phyloP scores from a whole-genome alignment of 495 filamentous ascomycete genomes.

The Neurospora sp. region DNA sequence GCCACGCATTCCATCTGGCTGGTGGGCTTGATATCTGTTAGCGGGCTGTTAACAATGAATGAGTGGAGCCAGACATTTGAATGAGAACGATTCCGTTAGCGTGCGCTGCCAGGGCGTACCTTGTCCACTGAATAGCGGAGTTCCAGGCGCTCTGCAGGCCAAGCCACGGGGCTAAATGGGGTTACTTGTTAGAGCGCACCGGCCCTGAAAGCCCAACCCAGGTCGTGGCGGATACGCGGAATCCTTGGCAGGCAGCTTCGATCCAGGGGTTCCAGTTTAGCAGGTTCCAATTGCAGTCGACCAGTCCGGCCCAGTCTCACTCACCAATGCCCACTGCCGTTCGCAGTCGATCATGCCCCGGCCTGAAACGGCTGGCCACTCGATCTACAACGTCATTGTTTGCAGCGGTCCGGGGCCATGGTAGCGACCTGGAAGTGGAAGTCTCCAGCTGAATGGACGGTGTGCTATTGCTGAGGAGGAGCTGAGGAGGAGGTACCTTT shows the following conservation, averaged over 20 bases:
- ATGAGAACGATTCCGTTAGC: not conserved
- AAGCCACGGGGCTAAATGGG: not conserved
- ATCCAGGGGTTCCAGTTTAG: not conserved
- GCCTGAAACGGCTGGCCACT: not conserved
- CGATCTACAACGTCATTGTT: not conserved
- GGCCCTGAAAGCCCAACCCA: not conserved
- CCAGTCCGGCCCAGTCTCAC: not conserved
- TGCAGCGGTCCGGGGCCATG: not conserved
- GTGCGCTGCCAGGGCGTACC: not conserved
- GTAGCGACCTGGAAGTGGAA: not conserved
- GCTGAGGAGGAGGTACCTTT: not conserved
- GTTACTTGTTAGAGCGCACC: not conserved
- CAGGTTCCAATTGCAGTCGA: not conserved
- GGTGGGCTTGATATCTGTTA: not conserved
- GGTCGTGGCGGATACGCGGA: not conserved
- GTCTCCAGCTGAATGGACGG: not conserved
- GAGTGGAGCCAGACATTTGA: not conserved
- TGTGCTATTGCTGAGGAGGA: not conserved
- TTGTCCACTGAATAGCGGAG: not conserved
- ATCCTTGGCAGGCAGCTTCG: not conserved
- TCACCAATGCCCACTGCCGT: not conserved
- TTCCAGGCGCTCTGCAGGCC: not conserved
- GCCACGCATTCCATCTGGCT: not conserved
- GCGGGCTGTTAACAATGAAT: not conserved
- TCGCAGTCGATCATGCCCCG: not conserved